Evolutionary conservation across 768 basidiomycete species (phyloP), one percentile per base, ranked within the genome.

Genomic region (Termitomyces sp.): DNA sequence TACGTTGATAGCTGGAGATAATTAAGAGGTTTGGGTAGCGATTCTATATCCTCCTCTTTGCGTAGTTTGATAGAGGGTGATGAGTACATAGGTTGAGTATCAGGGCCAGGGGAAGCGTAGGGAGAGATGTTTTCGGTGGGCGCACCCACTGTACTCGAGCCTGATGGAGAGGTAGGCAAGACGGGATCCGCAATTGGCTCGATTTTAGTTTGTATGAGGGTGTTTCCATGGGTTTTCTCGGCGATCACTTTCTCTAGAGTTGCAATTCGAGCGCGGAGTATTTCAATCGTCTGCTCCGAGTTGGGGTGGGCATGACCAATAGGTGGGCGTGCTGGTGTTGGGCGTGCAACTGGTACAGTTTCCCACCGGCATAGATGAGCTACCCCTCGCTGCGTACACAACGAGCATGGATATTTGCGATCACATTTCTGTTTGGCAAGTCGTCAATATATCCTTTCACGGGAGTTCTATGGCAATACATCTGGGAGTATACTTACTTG

Each of bases 331-430:
- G 70, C 72, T 36, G 76, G 76, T 23, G 70, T 41, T n/a, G 75
- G 76, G 27, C 74, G 71, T 20, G 74, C 73, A 39, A 74, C 62
- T 25, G 76, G 76, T 10, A 74, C 75, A 12, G 65, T 69, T 62
- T 76, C 75, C 75, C 76, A 77, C 36, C 75, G 71, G 63, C 77
- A 79, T 5, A 79, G 66, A 65, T 79, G 75, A 27, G 70, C 58
- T 32, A 75, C 73, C 22, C 72, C 75, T 46, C 73, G 62, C 36
- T 68, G 69, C 23, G 71, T 65, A 58, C 73, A 77, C 10, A 74
- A 61, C 16, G 72, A 73, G 57, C 76, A 76, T 18, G 75, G 75
- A 56, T 73, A 72, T 51, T 70, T 72, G 47, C 73, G 66, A 61
- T 77, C 80, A 58, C 80, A 83, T 76, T 80, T 79, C 82, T 82